Evolutionary conservation across 164 flowering plant genomes (phyloP).

Genomic region (Annona squamosa): DNA sequence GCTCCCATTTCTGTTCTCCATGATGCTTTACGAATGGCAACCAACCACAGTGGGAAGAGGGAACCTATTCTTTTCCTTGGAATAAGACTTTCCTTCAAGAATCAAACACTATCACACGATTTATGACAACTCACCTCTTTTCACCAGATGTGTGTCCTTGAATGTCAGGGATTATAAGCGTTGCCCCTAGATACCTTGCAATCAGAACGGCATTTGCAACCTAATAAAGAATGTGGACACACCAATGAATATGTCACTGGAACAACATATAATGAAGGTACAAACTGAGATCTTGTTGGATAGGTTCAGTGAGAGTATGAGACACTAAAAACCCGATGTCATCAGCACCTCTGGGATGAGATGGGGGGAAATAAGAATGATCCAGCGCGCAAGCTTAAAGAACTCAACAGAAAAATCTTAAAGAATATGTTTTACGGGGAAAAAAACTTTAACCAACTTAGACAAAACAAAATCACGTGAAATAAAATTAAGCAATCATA

Average conservation of each 20-base stretch:
- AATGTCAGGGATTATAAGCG: conserved; percentile 91
- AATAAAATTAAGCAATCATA: conserved; percentile 18
- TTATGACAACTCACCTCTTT: conserved; percentile 39
- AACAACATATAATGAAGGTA: neutral
- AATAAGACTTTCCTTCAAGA: neutral
- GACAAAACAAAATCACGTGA: neutral
- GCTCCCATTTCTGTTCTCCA: neutral
- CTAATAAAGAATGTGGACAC: conserved; percentile 27
- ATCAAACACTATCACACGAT: neutral
- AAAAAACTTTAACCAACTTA: too few species aligned
- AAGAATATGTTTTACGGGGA: neutral
- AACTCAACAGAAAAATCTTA: neutral
- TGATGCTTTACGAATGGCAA: neutral
- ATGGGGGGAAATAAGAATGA: too few species aligned
- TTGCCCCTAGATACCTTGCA: conserved; percentile 80
- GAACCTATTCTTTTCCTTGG: neutral
- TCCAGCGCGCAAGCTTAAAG: neutral
- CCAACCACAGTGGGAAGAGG: neutral
- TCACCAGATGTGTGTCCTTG: conserved; percentile 73
- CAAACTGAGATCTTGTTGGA: neutral
- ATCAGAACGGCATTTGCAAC: conserved; percentile 83
- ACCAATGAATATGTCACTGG: neutral
- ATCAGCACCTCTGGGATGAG: too few species aligned
- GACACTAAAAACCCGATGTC: neutral
- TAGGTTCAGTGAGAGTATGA: neutral